phyloP scores from a whole-genome alignment of 805 yeast genomes.

The Lachancea sp. region DNA sequence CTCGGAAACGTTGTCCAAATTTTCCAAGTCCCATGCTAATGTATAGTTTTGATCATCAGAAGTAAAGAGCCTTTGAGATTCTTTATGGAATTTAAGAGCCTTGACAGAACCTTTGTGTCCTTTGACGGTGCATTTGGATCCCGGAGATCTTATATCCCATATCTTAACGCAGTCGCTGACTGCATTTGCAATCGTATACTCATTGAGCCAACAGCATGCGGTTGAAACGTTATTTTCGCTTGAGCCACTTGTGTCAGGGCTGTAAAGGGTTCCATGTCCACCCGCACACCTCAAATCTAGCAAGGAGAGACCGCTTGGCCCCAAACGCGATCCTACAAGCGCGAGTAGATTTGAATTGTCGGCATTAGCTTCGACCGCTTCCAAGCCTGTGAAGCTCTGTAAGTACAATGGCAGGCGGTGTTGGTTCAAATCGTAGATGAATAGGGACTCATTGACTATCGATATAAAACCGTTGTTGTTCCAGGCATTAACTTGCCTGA shows the following conservation, averaged over 20 bases:
- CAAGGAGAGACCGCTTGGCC: slow-evolving; percentile 67
- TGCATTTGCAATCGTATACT: slow-evolving; percentile 18
- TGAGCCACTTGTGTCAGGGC: slow-evolving; percentile 16
- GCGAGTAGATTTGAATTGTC: slow-evolving; percentile 42
- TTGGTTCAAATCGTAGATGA: slow-evolving; percentile 65
- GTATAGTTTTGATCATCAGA: slow-evolving; percentile 21
- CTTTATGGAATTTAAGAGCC: slow-evolving; percentile 12
- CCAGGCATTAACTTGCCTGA: slow-evolving; percentile 19
- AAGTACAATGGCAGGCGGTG: slow-evolving; percentile 31
- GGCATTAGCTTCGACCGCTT: slow-evolving; percentile 28
- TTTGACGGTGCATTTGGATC: slow-evolving; percentile 16
- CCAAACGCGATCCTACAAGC: slow-evolving; percentile 51
- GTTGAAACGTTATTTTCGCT: slow-evolving; percentile 10
- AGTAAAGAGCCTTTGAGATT: slow-evolving; percentile 15
- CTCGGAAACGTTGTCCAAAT: slow-evolving; percentile 13
- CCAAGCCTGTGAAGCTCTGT: slow-evolving; percentile 21
- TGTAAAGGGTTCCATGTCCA: slow-evolving; percentile 15
- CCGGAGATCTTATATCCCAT: slow-evolving; percentile 25
- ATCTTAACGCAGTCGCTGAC: slow-evolving; percentile 18
- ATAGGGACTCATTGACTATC: slow-evolving; percentile 60
- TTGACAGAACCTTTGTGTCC: slow-evolving; percentile 23
- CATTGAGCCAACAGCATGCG: slow-evolving; percentile 23
- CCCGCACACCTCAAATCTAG: slow-evolving; percentile 53
- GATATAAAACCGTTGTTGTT: slow-evolving; percentile 42
- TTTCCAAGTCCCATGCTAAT: slow-evolving; percentile 24